These are phyloP conservation scores for Talaromyces sp. DNA, from an alignment of 2,329 filamentous ascomycete genomes.

Conservation along the genomic window DNA sequence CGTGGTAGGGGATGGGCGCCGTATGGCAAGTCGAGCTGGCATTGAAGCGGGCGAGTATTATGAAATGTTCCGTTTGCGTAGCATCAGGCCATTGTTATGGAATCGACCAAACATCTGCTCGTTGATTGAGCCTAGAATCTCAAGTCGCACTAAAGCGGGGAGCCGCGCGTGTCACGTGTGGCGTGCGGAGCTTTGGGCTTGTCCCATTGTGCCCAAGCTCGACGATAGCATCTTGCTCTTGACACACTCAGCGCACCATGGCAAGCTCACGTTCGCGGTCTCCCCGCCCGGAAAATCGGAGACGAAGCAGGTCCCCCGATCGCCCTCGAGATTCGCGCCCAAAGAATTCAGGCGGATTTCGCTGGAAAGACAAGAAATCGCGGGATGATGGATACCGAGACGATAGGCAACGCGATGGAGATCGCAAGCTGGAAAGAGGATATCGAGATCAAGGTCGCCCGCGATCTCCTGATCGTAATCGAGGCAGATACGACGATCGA, in stretches of 20 bases:
- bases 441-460: slow-evolving; percentile 40
- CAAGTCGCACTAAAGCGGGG: neutral
- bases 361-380: slow-evolving; percentile 48
- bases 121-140: neutral
- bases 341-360: slow-evolving; percentile 42
- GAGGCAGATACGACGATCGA: slow-evolving; percentile 25
- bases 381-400: slow-evolving; percentile 45
- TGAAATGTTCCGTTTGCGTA: neutral
- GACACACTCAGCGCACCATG: slow-evolving; percentile 1
- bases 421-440: slow-evolving; percentile 50
- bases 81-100: neutral
- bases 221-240: neutral
- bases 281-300: slow-evolving; percentile 30
- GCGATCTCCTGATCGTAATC: slow-evolving; percentile 36
- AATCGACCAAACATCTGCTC: neutral
- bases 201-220: slow-evolving; percentile 3
- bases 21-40: slow-evolving; percentile 50
- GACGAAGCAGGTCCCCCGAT: slow-evolving; percentile 42
- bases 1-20: slow-evolving; percentile 74
- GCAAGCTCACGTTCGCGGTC: slow-evolving; percentile 15
- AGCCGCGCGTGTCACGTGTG: slow-evolving; percentile 8
- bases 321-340: slow-evolving; percentile 29
- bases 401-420: slow-evolving; percentile 36
- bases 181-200: neutral
- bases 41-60: slow-evolving; percentile 37